Percentiles rank a stretch among this genome's conserved stretches.
phyloP scores from a whole-genome alignment of 2,329 filamentous ascomycete species.

The Hyphodiscus sp. region DNA sequence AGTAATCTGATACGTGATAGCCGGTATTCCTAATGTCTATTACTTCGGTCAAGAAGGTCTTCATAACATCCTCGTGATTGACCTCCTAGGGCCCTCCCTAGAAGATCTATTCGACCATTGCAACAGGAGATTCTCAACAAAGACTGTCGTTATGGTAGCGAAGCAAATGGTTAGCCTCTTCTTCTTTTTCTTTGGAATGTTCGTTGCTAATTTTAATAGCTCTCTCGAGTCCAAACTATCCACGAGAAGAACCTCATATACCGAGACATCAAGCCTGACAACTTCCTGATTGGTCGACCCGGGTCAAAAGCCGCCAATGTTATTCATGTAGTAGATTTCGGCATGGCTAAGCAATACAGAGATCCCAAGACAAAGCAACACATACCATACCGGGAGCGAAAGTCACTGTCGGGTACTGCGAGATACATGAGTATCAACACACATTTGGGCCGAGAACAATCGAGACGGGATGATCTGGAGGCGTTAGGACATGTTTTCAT shows the following conservation, averaged over 20 bases:
- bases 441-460: constrained; percentile 92
- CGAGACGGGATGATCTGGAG: constrained; percentile 90
- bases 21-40: constrained; percentile 98
- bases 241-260: constrained; percentile 99
- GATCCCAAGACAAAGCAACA: constrained; percentile 99
- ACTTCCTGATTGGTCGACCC: constrained; percentile 93
- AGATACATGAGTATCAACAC: constrained; percentile 99
- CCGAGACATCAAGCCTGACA: constrained; percentile 98
- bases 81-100: constrained; percentile 87
- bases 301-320: constrained; percentile 94
- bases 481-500: constrained; percentile 72
- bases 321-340: constrained; percentile 97
- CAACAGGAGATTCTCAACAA: constrained; percentile 88
- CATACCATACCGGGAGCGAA: constrained; percentile 94
- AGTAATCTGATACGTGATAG: constrained; percentile 44
- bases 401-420: constrained; percentile 92
- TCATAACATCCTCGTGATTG: constrained; percentile 98
- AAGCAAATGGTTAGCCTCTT: constrained; percentile 78
- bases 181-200: not conserved
- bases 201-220: constrained; percentile 38
- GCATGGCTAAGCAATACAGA: constrained; percentile 99
- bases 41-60: constrained; percentile 98
- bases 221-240: constrained; percentile 86
- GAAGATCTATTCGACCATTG: constrained; percentile 98
- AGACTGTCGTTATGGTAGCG: constrained; percentile 98